Evolutionary conservation across 1,139 yeast species (phyloP).

Genomic region (Hemisphaericaspora subhashii): DNA sequence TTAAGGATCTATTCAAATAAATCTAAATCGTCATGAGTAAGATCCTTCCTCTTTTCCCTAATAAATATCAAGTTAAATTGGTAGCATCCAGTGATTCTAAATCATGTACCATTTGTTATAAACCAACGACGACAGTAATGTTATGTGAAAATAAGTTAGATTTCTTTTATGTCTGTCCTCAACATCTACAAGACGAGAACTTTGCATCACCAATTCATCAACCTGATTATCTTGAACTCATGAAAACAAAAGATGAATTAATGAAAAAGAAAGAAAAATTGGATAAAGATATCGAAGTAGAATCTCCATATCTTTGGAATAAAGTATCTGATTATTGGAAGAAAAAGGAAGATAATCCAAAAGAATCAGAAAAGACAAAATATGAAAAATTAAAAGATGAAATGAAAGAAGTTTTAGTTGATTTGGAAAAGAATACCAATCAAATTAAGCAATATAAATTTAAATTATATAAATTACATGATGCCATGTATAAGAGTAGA

Average conservation of each 20-base stretch:
- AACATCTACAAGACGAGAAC: constrained; percentile 61
- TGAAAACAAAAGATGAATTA: constrained; percentile 35
- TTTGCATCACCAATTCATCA: constrained; percentile 58
- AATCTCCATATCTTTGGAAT: constrained; percentile 36
- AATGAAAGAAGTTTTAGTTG: constrained; percentile 24
- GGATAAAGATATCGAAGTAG: constrained; percentile 26
- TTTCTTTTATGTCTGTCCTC: constrained; percentile 67
- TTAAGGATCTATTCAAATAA: too few relatives aligned
- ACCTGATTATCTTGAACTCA: constrained; percentile 46
- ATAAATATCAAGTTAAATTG: constrained; percentile 51
- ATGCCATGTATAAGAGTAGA: constrained; percentile 54
- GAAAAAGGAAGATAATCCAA: constrained; percentile 19
- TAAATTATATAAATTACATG: constrained; percentile 50
- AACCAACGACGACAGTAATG: constrained; percentile 62
- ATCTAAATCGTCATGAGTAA: too few relatives aligned
- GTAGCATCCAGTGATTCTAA: constrained; percentile 59
- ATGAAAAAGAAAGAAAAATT: constrained; percentile 41
- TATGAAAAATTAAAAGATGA: constrained; percentile 17
- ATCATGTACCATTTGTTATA: constrained; percentile 67
- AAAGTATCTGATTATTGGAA: constrained; percentile 23
- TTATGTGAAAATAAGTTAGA: constrained; percentile 54
- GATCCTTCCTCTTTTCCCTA: constrained; percentile 42
- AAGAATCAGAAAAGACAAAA: constrained; percentile 9
- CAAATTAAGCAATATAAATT: constrained; percentile 32
- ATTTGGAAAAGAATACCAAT: constrained; percentile 22